Conservation (phyloP, 352 stramenopile species). For the Globisporangium alternatum region DNA sequence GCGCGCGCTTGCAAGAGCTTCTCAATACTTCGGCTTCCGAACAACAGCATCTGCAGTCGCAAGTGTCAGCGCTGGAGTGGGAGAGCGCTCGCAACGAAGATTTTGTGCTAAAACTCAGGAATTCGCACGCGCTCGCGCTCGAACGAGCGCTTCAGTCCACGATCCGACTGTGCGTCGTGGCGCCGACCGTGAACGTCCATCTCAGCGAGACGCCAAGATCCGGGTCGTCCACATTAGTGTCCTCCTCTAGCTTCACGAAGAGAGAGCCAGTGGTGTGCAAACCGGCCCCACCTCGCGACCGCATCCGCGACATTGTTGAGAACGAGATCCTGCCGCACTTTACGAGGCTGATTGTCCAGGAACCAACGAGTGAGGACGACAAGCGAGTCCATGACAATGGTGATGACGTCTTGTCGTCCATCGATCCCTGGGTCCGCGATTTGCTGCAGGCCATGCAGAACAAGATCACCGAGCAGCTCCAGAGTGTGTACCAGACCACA, state of each 20-base stretch:
- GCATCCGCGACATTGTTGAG: slow-evolving; percentile 59
- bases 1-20: background rate
- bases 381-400: background rate
- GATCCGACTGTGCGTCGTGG: slow-evolving; percentile 73
- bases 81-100: slow-evolving; percentile 9
- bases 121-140: slow-evolving; percentile 27
- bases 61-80: background rate
- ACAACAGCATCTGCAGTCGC: background rate
- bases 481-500: slow-evolving; percentile 26
- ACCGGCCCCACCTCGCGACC: slow-evolving; percentile 28
- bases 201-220: slow-evolving; percentile 30
- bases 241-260: slow-evolving; percentile 14
- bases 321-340: slow-evolving; percentile 63
- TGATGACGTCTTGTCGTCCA: slow-evolving; percentile 7
- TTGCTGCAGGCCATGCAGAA: slow-evolving; percentile 71
- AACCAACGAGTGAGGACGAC: slow-evolving; percentile 18
- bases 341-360: slow-evolving; percentile 46
- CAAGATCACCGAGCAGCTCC: slow-evolving; percentile 61
- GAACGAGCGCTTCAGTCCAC: slow-evolving; percentile 39
- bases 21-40: background rate
- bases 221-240: background rate
- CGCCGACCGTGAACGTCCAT: slow-evolving; percentile 82
- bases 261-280: slow-evolving; percentile 23
- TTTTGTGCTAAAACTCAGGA: slow-evolving; percentile 27
- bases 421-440: slow-evolving; percentile 60